A percentile compares a stretch with the other conserved stretches of the same genome.
phyloP scores from a whole-genome alignment of 352 stramenopile genomes.

The Stramenopiles sp. region DNA sequence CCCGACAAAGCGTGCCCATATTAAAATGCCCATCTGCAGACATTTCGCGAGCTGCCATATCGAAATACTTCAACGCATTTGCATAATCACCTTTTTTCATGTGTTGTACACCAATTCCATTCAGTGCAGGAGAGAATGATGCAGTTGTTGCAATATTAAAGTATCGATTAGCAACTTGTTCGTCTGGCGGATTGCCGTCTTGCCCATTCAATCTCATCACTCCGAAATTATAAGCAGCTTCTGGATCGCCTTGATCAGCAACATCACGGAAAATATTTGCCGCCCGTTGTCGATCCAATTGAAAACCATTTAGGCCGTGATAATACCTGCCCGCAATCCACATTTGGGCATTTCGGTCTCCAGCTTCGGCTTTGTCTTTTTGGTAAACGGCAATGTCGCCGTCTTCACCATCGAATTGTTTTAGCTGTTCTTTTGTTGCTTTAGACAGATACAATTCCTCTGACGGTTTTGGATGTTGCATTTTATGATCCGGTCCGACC shows the following conservation, averaged over 20 bases:
- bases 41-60: neutral
- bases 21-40: constrained; percentile 6
- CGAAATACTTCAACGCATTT: neutral
- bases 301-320: neutral
- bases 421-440: constrained; percentile 1
- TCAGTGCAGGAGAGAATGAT: neutral
- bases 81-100: neutral
- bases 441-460: constrained; percentile 6
- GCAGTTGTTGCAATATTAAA: neutral
- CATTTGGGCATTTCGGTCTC: neutral
- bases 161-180: neutral
- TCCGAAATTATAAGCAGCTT: constrained; percentile 7
- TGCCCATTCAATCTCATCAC: constrained; percentile 8
- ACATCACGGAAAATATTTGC: neutral
- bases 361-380: constrained; percentile 6
- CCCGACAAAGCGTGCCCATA: neutral
- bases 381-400: neutral
- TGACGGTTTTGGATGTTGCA: neutral
- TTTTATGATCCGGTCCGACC: neutral
- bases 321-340: constrained; percentile 4
- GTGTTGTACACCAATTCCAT: neutral
- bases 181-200: neutral
- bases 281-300: neutral
- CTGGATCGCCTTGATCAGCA: neutral
- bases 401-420: neutral